Evolutionary conservation across 2,329 filamentous ascomycete genomes (phyloP), one percentile per base, ranked within the genome.

Genomic region (Rutstroemia sp.): DNA sequence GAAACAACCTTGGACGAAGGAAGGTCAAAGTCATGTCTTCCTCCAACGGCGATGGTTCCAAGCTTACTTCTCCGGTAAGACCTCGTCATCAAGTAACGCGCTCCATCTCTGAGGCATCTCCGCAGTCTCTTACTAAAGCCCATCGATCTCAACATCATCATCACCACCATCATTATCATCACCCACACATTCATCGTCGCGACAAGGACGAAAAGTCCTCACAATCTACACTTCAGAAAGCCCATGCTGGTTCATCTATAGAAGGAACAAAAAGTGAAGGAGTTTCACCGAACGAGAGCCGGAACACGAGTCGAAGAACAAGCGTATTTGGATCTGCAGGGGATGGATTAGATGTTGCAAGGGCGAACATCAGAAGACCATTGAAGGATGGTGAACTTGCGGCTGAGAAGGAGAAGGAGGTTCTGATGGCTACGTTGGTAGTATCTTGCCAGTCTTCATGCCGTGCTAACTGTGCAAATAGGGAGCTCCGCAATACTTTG

Each of bases 71-170:
- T 45, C 46, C 48, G 34, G 52, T 21, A 16, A 38, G 36, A n/a
- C 68, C 73, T 23, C 75, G 75, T 57, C 80, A 81, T 63, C 78
- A 80, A 62, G 72, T 82, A 58, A 78, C 75, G 58, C 76, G 79
- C 36, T 84, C 82, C 48, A 64, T 64, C 40, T 60, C 60, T 17
- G 66, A 67, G 23, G 30, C 59, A 23, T 58, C 58, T 9, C 50
- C 58, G 27, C 45, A 49, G 9, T 36, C 59, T n/a, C 49, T 57
- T 17, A 39, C 51, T 12, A 62, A 62, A 39, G 67, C 71, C 54
- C 73, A 75, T 55, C 70, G 72, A 56, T 69, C 72, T 46, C 68
- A 71, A 51, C 67, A 70, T 48, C 44, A 54, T 25, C 51, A 54
- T 16, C 46, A 50, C 25, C 46, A 55, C 23, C 51, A 54, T 2